phyloP scores from a whole-genome alignment of 2,329 filamentous ascomycete genomes.

The Meredithiella fracta region DNA sequence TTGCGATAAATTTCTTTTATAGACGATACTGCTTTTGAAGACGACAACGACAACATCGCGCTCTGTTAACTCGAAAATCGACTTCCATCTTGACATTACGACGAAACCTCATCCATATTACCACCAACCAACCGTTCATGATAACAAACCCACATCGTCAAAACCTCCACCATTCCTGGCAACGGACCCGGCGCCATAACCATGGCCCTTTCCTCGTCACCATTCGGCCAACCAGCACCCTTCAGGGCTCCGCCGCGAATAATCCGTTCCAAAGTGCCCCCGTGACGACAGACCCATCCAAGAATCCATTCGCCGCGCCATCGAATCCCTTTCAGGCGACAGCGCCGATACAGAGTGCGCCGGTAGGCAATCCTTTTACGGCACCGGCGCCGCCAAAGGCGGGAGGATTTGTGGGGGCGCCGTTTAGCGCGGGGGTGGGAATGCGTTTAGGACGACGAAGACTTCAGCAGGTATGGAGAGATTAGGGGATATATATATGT shows the following conservation, averaged over 20 bases:
- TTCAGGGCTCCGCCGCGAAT: background rate
- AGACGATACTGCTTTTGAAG: too few relatives aligned
- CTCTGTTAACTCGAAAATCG: too few relatives aligned
- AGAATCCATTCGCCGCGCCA: conserved; percentile 9
- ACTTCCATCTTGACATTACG: background rate
- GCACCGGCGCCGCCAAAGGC: background rate
- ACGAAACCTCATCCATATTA: background rate
- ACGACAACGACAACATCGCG: too few relatives aligned
- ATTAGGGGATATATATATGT: background rate
- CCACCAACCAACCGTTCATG: background rate
- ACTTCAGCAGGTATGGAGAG: conserved; percentile 6
- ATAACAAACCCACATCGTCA: background rate
- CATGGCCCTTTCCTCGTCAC: conserved; percentile 8
- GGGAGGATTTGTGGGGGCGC: background rate
- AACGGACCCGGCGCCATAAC: conserved; percentile 9
- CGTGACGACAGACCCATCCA: background rate
- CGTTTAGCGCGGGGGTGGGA: background rate
- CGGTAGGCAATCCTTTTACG: conserved; percentile 8
- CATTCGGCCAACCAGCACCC: conserved; percentile 11
- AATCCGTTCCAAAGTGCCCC: conserved; percentile 8
- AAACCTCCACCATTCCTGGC: conserved; percentile 11
- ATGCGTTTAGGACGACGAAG: background rate
- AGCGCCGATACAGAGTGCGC: background rate
- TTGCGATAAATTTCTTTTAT: too few relatives aligned
- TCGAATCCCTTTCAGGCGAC: background rate